Percentiles rank a stretch among this genome's conserved stretches.
phyloP scores from a whole-genome alignment of 306 rosid species.

The Heteromeles arbutifolia region DNA sequence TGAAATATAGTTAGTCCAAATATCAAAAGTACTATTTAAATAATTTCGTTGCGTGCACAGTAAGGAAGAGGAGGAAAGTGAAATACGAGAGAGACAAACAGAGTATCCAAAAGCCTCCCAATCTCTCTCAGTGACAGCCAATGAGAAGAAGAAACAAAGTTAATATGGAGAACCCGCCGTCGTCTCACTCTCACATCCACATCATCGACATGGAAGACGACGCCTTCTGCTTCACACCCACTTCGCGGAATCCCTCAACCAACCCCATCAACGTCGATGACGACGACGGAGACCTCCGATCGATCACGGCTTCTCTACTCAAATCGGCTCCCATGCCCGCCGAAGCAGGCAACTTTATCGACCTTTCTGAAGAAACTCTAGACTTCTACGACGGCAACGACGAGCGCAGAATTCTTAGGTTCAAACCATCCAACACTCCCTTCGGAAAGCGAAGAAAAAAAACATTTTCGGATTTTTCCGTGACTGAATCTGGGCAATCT shows the following conservation, averaged over 20 bases:
- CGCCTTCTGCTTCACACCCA: neutral
- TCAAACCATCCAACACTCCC: neutral
- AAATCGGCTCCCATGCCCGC: neutral
- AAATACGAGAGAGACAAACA: neutral
- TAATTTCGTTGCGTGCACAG: neutral
- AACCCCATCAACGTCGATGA: slow-evolving; percentile 5
- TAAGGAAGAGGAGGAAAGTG: neutral
- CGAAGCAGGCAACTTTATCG: neutral
- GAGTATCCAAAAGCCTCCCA: neutral
- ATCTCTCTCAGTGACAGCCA: neutral
- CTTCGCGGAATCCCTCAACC: neutral
- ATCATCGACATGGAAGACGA: slow-evolving; percentile 9
- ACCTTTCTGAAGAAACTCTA: neutral
- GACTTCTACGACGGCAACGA: neutral
- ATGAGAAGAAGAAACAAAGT: neutral
- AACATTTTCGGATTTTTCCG: neutral
- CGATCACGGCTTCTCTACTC: neutral
- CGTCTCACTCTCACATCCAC: neutral
- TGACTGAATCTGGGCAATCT: neutral
- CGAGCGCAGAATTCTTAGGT: neutral
- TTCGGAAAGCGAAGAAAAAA: neutral
- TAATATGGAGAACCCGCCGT: neutral
- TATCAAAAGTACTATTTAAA: neutral
- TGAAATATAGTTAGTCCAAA: too few species aligned
- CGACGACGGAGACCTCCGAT: neutral